These are phyloP conservation scores for Trapa incisa DNA, from an alignment of 345 rosid species.

Conservation along the genomic window DNA sequence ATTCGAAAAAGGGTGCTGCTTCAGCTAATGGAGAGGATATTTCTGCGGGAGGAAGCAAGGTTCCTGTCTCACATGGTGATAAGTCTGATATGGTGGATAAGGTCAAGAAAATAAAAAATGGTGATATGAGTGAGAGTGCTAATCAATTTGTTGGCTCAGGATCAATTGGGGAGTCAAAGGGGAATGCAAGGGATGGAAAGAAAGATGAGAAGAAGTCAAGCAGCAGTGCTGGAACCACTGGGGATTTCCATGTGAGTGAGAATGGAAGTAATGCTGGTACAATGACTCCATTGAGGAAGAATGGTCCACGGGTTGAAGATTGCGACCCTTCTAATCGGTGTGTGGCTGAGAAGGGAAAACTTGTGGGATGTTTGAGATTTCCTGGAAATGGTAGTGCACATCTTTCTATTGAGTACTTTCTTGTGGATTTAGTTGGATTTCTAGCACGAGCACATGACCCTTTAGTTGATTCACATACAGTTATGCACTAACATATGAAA, in stretches of 20 bases:
- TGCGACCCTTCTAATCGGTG: conserved; percentile 66
- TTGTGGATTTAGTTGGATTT: neutral
- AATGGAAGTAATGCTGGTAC: neutral
- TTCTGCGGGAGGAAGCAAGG: neutral
- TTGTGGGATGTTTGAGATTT: conserved; percentile 72
- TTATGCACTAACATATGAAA: neutral
- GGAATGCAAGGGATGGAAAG: neutral
- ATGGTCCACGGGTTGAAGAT: conserved; percentile 20
- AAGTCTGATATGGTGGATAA: neutral
- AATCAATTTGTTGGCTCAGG: neutral
- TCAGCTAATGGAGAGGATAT: neutral
- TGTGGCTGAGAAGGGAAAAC: conserved; percentile 29
- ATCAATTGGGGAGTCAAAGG: neutral
- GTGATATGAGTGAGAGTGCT: neutral
- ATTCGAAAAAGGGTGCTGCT: neutral
- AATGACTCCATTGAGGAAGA: neutral
- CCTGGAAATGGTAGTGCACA: conserved; percentile 52
- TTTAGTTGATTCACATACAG: neutral
- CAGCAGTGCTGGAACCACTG: neutral
- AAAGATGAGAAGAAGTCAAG: conserved; percentile 2
- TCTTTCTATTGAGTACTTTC: neutral
- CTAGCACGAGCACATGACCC: neutral
- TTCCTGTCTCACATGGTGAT: neutral
- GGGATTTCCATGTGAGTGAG: neutral
- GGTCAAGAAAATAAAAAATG: neutral